Conservation (phyloP, 225 moss, liverwort and hornwort genomes). For the Bryoerythrophyllum caledonicum region DNA sequence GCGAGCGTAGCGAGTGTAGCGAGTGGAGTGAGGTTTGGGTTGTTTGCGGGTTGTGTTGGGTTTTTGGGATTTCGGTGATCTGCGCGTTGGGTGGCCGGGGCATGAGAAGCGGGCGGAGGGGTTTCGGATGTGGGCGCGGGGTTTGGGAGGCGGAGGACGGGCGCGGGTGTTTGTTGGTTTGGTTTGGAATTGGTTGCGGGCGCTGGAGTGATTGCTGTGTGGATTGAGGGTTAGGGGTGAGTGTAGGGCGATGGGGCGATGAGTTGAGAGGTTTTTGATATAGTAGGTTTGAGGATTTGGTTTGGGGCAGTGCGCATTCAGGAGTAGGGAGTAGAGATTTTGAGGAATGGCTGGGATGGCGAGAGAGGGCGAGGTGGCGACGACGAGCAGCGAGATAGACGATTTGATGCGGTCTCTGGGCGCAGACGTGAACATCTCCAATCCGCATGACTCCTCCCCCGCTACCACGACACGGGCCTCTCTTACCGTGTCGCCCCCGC, state of each 20-base stretch:
- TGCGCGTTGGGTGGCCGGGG: too few relatives aligned
- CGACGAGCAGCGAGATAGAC: slow-evolving; percentile 18
- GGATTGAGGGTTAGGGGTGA: neutral
- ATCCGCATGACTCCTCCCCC: neutral
- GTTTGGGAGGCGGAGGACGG: neutral
- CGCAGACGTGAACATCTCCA: slow-evolving; percentile 40
- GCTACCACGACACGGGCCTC: slow-evolving; percentile 1
- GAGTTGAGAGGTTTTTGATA: neutral
- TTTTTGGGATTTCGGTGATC: neutral
- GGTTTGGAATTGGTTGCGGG: neutral
- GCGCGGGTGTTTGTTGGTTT: neutral
- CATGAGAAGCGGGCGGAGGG: neutral
- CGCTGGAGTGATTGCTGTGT: neutral
- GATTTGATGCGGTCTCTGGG: slow-evolving; percentile 31
- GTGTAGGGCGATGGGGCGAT: neutral
- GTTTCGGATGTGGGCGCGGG: neutral
- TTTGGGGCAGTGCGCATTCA: neutral
- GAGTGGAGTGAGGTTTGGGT: neutral
- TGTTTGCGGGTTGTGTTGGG: neutral
- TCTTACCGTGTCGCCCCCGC: slow-evolving; percentile 53
- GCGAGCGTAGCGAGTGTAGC: too few relatives aligned
- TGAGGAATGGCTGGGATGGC: neutral
- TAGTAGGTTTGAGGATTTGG: neutral
- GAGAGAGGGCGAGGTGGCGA: neutral
- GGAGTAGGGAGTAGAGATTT: neutral